Evolutionary conservation across 2,329 filamentous ascomycete genomes (phyloP).

Genomic region (Aspergillus sp.): DNA sequence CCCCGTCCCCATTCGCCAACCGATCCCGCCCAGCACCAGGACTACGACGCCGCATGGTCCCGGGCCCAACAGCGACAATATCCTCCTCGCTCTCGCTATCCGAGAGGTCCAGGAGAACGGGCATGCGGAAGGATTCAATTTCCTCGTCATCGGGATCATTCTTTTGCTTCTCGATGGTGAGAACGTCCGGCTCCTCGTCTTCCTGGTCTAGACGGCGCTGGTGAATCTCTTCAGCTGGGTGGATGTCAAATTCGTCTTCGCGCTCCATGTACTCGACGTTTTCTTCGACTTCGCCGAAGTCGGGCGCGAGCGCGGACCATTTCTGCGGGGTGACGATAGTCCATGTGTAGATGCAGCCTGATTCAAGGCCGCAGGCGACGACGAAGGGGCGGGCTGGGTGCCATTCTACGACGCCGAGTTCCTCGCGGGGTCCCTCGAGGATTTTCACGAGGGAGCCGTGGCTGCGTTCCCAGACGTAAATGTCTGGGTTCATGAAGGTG

Average conservation of each 20-base stretch:
- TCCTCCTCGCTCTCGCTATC: slow-evolving; percentile 97
- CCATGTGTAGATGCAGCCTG: slow-evolving; percentile 93
- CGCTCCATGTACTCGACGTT: slow-evolving; percentile 95
- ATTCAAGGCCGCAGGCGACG: slow-evolving; percentile 89
- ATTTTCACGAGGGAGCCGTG: slow-evolving; percentile 96
- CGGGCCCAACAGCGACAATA: slow-evolving; percentile 67
- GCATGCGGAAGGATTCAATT: slow-evolving; percentile 78
- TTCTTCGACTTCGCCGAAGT: slow-evolving; percentile 97
- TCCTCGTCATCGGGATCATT: slow-evolving; percentile 63
- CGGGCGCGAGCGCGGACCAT: slow-evolving; percentile 95
- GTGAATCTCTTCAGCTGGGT: slow-evolving; percentile 91
- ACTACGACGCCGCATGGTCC: slow-evolving; percentile 86
- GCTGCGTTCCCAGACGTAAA: slow-evolving; percentile 96
- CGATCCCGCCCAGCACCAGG: slow-evolving; percentile 73
- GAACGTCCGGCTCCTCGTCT: slow-evolving; percentile 90
- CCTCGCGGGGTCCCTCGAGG: slow-evolving; percentile 93
- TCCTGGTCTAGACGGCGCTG: slow-evolving; percentile 88
- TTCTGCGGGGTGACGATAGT: slow-evolving; percentile 92
- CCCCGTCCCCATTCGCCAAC: slow-evolving; percentile 47
- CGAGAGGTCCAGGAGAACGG: slow-evolving; percentile 87
- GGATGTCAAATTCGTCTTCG: slow-evolving; percentile 98
- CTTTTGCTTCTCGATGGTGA: slow-evolving; percentile 73
- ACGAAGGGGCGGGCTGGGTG: slow-evolving; percentile 86
- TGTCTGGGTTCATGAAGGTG: slow-evolving; percentile 97
- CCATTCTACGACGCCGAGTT: slow-evolving; percentile 96